Conservation (phyloP, 2,329 filamentous ascomycete species). For the Hysterium pulicare region DNA sequence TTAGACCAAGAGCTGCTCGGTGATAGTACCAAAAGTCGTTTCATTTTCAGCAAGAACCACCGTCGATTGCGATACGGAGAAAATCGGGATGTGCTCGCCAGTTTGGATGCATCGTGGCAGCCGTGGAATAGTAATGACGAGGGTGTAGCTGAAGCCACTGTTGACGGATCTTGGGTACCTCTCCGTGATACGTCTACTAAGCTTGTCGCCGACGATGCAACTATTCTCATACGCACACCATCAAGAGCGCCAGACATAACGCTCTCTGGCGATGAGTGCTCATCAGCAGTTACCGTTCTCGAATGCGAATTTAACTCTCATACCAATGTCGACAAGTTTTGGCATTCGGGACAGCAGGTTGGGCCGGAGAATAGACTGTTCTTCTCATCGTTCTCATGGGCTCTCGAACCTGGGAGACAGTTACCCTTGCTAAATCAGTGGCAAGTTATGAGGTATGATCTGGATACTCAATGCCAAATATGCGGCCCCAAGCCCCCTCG, state of each 20-base stretch:
- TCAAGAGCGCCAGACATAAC: background rate
- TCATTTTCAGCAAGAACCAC: conserved; percentile 55
- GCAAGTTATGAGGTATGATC: conserved; percentile 9
- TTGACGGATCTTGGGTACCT: conserved; percentile 12
- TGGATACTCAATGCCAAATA: conserved; percentile 8
- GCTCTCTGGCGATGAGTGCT: conserved; percentile 11
- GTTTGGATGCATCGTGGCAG: conserved; percentile 37
- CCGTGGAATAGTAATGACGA: conserved; percentile 20
- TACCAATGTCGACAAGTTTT: background rate
- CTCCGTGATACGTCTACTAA: background rate
- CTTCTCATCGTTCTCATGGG: conserved; percentile 20
- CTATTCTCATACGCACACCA: conserved; percentile 7
- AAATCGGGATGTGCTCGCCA: conserved; percentile 45
- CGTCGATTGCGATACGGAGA: conserved; percentile 46
- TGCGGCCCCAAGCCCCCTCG: conserved; percentile 25
- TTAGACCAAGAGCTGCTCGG: conserved; percentile 54
- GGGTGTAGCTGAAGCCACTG: conserved; percentile 1
- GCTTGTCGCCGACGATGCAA: conserved; percentile 4
- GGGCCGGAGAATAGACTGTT: background rate
- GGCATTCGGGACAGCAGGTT: background rate
- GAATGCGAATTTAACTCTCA: conserved; percentile 13
- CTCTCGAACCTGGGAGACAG: conserved; percentile 14
- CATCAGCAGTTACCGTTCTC: conserved; percentile 15
- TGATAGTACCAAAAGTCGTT: conserved; percentile 47
- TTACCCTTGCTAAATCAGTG: conserved; percentile 19